Base-by-base conservation (phyloP, 768 basidiomycete genomes). In the Amanita thiersii region DNA sequence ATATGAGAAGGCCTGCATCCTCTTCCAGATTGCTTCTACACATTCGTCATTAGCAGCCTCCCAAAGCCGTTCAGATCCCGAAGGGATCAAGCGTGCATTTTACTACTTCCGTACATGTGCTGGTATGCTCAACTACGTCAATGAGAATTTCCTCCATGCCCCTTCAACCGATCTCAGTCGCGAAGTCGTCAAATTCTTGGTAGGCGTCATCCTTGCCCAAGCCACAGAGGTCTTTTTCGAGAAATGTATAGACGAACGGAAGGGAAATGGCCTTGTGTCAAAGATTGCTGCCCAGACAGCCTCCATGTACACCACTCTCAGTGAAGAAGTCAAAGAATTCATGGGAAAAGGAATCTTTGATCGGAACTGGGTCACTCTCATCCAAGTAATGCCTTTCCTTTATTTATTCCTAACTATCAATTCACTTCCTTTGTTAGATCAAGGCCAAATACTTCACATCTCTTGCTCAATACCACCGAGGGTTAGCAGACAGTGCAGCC, bases 101-200 rank as follows among this genome's bases (percentile, higher is more conserved):
- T 78, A 89, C 63, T 93, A 90, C 63, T 87, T 90, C 53, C 71
- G 85, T 12, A 79, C 86, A 8, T 81, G 86, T 30, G 89, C 93
- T 2, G 96, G 96, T 14, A 96, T 99, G 90, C 78, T 97, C 55
- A 90, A 82, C 4, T 99, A 98, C 59, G 92, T 99, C 69, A 97
- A 98, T 65, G 96, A 99, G 62, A 97, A 99, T 73, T 99, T 99
- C 60, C 68, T 99, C 0, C 96, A 99, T 53, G 96, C 94, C 0
- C 96, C 96, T 0, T 91, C 87, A 15, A 96, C 89, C 1, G 96
- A 98, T 63, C 76, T 98, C 33, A 85, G 83, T 53, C 74, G 90
- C 14, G 94, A 98, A 46, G 89, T 98, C 42, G 75, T 99, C 70
- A 93, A 94, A 60, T 88, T 94, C 51, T 69, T 96, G 28, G 79